Percentiles rank a stretch among this genome's conserved stretches.
phyloP scores from a whole-genome alignment of 1,284 basidiomycete genomes.

The Tylopilus sp. region DNA sequence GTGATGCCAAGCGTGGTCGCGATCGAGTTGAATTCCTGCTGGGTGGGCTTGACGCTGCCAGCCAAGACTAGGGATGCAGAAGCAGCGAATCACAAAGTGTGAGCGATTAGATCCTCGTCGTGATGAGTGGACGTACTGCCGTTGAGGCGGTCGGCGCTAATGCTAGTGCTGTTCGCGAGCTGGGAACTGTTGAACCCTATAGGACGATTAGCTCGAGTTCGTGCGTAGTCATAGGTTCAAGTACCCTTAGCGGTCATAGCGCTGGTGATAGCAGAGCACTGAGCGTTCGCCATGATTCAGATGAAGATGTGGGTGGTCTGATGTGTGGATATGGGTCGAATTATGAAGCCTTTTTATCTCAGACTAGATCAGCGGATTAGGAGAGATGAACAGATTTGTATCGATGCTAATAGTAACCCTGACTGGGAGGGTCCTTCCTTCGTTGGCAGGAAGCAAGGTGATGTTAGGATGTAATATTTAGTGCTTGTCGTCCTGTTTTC shows the following conservation, averaged over 20 bases:
- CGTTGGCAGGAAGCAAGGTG: background rate
- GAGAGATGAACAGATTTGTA: constrained; percentile 28
- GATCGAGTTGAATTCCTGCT: constrained; percentile 64
- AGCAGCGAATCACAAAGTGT: background rate
- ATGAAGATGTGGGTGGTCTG: constrained; percentile 52
- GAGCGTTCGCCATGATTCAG: constrained; percentile 40
- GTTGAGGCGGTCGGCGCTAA: constrained; percentile 58
- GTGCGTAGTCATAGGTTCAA: background rate
- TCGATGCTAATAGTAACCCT: background rate
- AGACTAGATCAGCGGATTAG: constrained; percentile 18
- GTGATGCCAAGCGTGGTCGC: constrained; percentile 59
- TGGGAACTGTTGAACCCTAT: constrained; percentile 59
- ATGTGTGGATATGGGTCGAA: background rate
- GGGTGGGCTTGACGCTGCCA: constrained; percentile 56
- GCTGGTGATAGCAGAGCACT: constrained; percentile 67
- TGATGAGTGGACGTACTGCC: constrained; percentile 55
- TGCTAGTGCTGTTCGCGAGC: constrained; percentile 59
- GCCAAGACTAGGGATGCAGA: constrained; percentile 59
- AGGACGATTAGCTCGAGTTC: background rate
- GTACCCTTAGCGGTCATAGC: constrained; percentile 65
- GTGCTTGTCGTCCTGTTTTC: background rate
- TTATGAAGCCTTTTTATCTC: constrained; percentile 26
- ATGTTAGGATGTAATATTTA: background rate
- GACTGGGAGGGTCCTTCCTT: background rate
- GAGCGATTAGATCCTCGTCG: constrained; percentile 1